phyloP scores from a whole-genome alignment of 2,329 filamentous ascomycete genomes.

The Microthyrium microscopicum region DNA sequence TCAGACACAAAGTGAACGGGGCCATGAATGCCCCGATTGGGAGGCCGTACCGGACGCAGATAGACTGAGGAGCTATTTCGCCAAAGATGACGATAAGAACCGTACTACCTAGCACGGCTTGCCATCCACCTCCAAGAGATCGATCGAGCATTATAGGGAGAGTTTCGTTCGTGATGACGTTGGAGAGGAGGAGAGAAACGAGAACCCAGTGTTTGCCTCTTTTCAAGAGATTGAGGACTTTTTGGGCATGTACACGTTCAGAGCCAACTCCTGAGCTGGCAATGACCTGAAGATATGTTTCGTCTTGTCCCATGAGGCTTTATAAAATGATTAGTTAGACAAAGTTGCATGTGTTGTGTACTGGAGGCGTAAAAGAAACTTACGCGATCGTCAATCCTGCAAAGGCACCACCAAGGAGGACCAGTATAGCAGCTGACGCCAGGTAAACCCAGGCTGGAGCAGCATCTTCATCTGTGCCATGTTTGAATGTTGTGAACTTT shows the following conservation, averaged over 20 bases:
- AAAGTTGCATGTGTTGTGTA: neutral
- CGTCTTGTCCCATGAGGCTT: slow-evolving; percentile 56
- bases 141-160: slow-evolving; percentile 88
- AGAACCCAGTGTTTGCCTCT: slow-evolving; percentile 96
- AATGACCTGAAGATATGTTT: slow-evolving; percentile 93
- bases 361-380: slow-evolving; percentile 18
- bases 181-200: slow-evolving; percentile 82
- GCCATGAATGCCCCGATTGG: slow-evolving; percentile 91
- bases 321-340: neutral
- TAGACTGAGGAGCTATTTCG: slow-evolving; percentile 86
- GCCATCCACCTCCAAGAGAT: slow-evolving; percentile 84
- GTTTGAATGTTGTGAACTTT: too few relatives aligned
- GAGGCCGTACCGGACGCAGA: slow-evolving; percentile 90
- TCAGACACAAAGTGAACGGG: slow-evolving; percentile 68
- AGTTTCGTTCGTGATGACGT: slow-evolving; percentile 96
- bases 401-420: slow-evolving; percentile 80
- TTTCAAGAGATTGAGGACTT: slow-evolving; percentile 63
- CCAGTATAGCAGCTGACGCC: slow-evolving; percentile 59
- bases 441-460: slow-evolving; percentile 85
- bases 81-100: slow-evolving; percentile 98
- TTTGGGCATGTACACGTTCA: slow-evolving; percentile 73
- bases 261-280: slow-evolving; percentile 66
- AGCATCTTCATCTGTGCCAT: too few relatives aligned
- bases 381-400: slow-evolving; percentile 82
- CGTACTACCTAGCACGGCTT: slow-evolving; percentile 84